Conservation (phyloP, 495 filamentous ascomycete genomes). For the Glutinoglossum americanum region DNA sequence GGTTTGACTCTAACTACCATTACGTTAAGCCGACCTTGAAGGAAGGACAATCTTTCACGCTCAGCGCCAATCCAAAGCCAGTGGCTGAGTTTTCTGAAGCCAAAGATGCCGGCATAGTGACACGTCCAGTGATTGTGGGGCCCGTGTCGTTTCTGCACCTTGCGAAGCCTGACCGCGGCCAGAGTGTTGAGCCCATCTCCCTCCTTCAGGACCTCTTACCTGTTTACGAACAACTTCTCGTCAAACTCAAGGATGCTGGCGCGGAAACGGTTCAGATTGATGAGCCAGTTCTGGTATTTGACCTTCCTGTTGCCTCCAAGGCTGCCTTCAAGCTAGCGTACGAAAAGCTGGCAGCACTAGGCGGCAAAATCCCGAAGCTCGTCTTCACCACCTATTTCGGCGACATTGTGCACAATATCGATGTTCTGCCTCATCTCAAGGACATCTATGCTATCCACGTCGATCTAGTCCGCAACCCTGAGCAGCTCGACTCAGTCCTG, state of each 20-base stretch:
- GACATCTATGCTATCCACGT: conserved; percentile 68
- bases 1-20: conserved; percentile 99
- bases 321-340: conserved; percentile 95
- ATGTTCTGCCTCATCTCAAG: conserved; percentile 48
- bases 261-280: conserved; percentile 93
- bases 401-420: conserved; percentile 97
- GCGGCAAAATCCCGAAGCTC: conserved; percentile 56
- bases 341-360: conserved; percentile 58
- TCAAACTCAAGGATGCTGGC: conserved; percentile 82
- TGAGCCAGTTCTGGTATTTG: conserved; percentile 87
- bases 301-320: conserved; percentile 71
- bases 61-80: conserved; percentile 71
- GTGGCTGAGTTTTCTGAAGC: conserved; percentile 87
- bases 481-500: conserved; percentile 73
- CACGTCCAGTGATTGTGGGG: conserved; percentile 83
- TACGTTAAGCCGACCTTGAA: conserved; percentile 98
- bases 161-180: conserved; percentile 89
- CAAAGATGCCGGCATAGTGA: conserved; percentile 81
- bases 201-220: conserved; percentile 81
- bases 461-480: conserved; percentile 89
- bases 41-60: conserved; percentile 87
- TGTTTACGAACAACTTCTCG: conserved; percentile 74
- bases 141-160: conserved; percentile 92
- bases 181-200: conserved; percentile 75
- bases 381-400: conserved; percentile 93